Conservation (phyloP, 1,139 yeast species). For the Protomyces arabidopsidicola region DNA sequence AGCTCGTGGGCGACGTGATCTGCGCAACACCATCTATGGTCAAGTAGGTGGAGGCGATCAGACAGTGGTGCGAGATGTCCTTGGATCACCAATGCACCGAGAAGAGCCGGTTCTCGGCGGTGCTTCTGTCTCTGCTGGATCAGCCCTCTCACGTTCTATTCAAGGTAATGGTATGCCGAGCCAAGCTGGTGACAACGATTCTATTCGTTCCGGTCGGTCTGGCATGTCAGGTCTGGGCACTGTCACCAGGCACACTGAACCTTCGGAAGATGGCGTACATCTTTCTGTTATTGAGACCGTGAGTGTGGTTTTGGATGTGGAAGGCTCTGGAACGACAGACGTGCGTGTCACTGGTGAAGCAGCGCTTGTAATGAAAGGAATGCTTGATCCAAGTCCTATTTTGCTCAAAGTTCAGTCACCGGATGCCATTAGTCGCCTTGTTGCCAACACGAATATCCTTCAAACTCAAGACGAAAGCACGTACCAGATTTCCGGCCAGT, state of each 20-base stretch:
- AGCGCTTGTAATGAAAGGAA: conserved; percentile 9
- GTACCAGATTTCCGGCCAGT: conserved; percentile 13
- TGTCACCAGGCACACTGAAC: conserved; percentile 10
- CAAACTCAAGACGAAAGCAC: background rate
- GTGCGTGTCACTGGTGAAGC: conserved; percentile 23
- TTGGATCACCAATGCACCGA: conserved; percentile 19
- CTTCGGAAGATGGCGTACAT: conserved; percentile 13
- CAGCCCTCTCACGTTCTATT: background rate
- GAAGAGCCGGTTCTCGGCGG: background rate
- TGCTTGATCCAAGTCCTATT: background rate
- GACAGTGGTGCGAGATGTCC: conserved; percentile 6
- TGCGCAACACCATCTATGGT: conserved; percentile 16
- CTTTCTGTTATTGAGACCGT: conserved; percentile 23
- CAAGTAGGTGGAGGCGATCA: background rate
- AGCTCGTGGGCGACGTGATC: conserved; percentile 19
- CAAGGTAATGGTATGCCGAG: background rate
- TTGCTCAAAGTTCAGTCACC: conserved; percentile 18
- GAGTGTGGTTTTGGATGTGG: conserved; percentile 2
- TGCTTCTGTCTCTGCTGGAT: background rate
- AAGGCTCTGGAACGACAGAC: conserved; percentile 10
- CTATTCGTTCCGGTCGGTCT: conserved; percentile 23
- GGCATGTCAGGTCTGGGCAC: background rate
- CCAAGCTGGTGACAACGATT: conserved; percentile 4
- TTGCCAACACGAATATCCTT: conserved; percentile 5
- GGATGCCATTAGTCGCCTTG: conserved; percentile 16